phyloP scores from a whole-genome alignment of 2,329 filamentous ascomycete genomes.

The Lasiodiplodia theobromae region DNA sequence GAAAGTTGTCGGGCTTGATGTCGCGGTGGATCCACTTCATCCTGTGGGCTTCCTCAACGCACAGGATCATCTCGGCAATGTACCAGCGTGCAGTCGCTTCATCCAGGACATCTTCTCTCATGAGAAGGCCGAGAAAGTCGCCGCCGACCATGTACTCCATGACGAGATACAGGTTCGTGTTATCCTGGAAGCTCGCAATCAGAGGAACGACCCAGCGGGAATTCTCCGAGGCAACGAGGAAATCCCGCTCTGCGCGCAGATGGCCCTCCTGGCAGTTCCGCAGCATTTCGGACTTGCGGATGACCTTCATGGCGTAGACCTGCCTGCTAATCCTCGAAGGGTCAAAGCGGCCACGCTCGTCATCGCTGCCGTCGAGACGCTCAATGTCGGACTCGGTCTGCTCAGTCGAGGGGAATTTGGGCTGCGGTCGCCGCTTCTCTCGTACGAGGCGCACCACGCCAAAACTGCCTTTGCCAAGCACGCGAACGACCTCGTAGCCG shows the following conservation, averaged over 20 bases:
- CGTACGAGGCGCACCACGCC: constrained; percentile 87
- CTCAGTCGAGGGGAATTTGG: constrained; percentile 24
- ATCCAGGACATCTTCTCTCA: constrained; percentile 82
- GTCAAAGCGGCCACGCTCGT: constrained; percentile 15
- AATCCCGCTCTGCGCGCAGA: constrained; percentile 87
- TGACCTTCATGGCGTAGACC: constrained; percentile 96
- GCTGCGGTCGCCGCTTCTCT: constrained; percentile 56
- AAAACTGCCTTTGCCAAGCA: constrained; percentile 93
- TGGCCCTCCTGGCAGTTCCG: constrained; percentile 91
- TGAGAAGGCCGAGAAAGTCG: constrained; percentile 86
- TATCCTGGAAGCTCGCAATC: constrained; percentile 87
- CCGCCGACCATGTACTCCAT: constrained; percentile 99
- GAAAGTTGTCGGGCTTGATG: constrained; percentile 96
- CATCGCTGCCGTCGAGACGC: constrained; percentile 30
- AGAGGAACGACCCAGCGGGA: constrained; percentile 90
- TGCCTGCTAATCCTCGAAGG: constrained; percentile 54
- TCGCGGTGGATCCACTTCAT: constrained; percentile 93
- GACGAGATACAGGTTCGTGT: constrained; percentile 83
- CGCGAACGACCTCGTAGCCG: constrained; percentile 80
- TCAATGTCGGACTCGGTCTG: constrained; percentile 32
- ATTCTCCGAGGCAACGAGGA: constrained; percentile 86
- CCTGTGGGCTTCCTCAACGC: constrained; percentile 88
- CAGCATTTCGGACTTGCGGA: constrained; percentile 92
- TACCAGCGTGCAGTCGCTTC: constrained; percentile 86
- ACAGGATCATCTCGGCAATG: constrained; percentile 93